A percentile compares a stretch with the other conserved stretches of the same genome.
Conservation (phyloP, 2,329 filamentous ascomycete species). For the Fusarium sororula region DNA sequence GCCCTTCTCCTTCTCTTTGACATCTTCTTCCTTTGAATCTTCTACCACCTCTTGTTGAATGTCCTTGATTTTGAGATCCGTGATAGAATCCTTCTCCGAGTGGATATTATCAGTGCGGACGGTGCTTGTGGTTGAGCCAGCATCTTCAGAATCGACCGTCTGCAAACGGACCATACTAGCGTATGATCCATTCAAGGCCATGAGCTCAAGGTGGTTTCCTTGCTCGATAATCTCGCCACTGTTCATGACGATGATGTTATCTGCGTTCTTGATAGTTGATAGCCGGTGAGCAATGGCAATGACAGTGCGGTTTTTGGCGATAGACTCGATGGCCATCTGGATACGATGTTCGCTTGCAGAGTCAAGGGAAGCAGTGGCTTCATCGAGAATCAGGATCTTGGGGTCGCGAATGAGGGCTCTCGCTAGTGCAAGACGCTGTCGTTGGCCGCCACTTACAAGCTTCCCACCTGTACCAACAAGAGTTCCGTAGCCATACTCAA, state of each 20-base stretch:
- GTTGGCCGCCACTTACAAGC: constrained; percentile 67
- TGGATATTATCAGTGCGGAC: constrained; percentile 54
- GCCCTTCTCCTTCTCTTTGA: constrained; percentile 45
- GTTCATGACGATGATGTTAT: constrained; percentile 73
- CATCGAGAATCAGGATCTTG: constrained; percentile 67
- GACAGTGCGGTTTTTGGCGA: constrained; percentile 66
- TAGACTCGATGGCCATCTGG: constrained; percentile 56
- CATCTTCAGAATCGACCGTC: constrained; percentile 47
- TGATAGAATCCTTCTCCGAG: constrained; percentile 51
- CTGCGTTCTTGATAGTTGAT: constrained; percentile 69
- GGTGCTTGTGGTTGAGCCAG: constrained; percentile 45
- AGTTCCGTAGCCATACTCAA: constrained; percentile 64
- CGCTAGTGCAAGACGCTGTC: constrained; percentile 68
- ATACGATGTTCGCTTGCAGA: constrained; percentile 66
- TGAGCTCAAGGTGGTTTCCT: constrained; percentile 69
- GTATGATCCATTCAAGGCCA: constrained; percentile 62
- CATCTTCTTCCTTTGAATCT: constrained; percentile 46
- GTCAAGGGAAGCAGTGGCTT: constrained; percentile 69
- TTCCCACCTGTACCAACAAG: constrained; percentile 63
- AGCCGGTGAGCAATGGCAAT: constrained; percentile 72
- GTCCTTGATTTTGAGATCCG: constrained; percentile 42
- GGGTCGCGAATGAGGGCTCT: constrained; percentile 66
- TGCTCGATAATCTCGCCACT: constrained; percentile 69
- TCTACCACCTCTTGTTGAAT: constrained; percentile 53
- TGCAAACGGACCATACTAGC: constrained; percentile 60